phyloP scores from a whole-genome alignment of 108 stramenopile genomes.

The Chaetoceros tenuissimus region DNA sequence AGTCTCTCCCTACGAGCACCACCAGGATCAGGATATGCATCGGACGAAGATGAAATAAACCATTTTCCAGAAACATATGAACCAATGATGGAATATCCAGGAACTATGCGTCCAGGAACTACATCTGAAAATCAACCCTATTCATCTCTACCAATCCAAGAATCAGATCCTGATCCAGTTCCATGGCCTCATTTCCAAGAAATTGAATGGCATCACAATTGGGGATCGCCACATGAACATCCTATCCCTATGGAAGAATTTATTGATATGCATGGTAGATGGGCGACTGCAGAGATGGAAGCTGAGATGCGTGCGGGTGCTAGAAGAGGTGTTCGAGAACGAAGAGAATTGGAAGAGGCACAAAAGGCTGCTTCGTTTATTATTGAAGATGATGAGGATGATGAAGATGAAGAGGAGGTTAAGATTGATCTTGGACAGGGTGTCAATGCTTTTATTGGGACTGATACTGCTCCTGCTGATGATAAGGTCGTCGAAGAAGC shows the following conservation, averaged over 20 bases:
- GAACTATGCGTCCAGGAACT: constrained; percentile 83
- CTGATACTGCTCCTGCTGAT: constrained; percentile 24
- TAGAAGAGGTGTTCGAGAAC: constrained; percentile 52
- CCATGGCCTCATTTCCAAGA: constrained; percentile 90
- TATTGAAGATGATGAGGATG: constrained; percentile 75
- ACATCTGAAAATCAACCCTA: constrained; percentile 82
- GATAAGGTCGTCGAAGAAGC: constrained; percentile 28
- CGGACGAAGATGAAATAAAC: constrained; percentile 39
- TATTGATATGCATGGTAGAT: constrained; percentile 69
- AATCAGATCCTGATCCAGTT: constrained; percentile 75
- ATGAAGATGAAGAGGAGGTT: constrained; percentile 35
- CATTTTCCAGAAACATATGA: constrained; percentile 65
- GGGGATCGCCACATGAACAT: constrained; percentile 77
- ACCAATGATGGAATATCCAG: constrained; percentile 91
- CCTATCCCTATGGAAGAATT: constrained; percentile 76
- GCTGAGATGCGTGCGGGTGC: constrained; percentile 75
- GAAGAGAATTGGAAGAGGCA: constrained; percentile 60
- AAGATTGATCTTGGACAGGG: constrained; percentile 43
- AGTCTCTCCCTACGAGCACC: constrained; percentile 33
- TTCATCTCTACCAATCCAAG: constrained; percentile 69
- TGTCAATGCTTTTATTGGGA: constrained; percentile 59
- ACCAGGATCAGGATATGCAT: constrained; percentile 45
- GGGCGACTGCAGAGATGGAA: constrained; percentile 75
- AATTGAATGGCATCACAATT: constrained; percentile 83
- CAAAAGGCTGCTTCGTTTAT: constrained; percentile 43